These are phyloP conservation scores for Cyclocybe cylindracea DNA, from an alignment of 768 basidiomycete genomes.

Conservation along the genomic window DNA sequence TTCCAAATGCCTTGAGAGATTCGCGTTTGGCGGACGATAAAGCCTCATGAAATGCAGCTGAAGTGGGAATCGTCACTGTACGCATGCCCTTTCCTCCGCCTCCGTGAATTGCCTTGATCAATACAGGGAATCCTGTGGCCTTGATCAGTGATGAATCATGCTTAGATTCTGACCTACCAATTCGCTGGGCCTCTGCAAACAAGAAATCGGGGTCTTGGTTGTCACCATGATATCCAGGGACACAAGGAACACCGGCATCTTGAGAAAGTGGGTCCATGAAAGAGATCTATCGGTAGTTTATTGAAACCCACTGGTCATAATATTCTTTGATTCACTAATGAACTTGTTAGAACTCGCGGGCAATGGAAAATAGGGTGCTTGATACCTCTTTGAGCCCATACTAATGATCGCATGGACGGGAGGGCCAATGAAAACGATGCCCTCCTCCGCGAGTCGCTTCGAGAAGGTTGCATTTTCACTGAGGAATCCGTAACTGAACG, in stretches of 20 bases:
- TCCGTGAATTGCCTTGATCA: slow-evolving; percentile 96
- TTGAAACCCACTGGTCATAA: slow-evolving; percentile 69
- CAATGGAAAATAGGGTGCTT: not conserved
- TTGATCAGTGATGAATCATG: not conserved
- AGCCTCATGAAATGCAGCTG: slow-evolving; percentile 76
- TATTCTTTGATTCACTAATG: slow-evolving; percentile 85
- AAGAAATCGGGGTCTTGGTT: slow-evolving; percentile 79
- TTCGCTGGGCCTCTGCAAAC: slow-evolving; percentile 64
- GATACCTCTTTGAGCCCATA: slow-evolving; percentile 91
- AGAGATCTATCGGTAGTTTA: not conserved
- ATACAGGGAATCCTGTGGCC: slow-evolving; percentile 74
- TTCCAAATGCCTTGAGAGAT: slow-evolving; percentile 84
- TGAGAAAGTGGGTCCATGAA: not conserved
- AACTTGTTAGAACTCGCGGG: not conserved
- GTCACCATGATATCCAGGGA: slow-evolving; percentile 90
- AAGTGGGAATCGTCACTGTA: slow-evolving; percentile 56
- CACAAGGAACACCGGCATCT: slow-evolving; percentile 90
- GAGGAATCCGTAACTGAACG: slow-evolving; percentile 77
- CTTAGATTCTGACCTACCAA: slow-evolving; percentile 43
- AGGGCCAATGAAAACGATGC: slow-evolving; percentile 90
- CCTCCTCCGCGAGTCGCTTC: slow-evolving; percentile 68
- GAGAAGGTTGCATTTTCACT: slow-evolving; percentile 91
- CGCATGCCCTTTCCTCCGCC: slow-evolving; percentile 98
- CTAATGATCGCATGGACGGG: slow-evolving; percentile 84
- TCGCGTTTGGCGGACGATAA: slow-evolving; percentile 89